Percentiles rank a stretch among this genome's conserved stretches.
phyloP scores from a whole-genome alignment of 2,329 filamentous ascomycete genomes.

The Colletotrichum australisinense region DNA sequence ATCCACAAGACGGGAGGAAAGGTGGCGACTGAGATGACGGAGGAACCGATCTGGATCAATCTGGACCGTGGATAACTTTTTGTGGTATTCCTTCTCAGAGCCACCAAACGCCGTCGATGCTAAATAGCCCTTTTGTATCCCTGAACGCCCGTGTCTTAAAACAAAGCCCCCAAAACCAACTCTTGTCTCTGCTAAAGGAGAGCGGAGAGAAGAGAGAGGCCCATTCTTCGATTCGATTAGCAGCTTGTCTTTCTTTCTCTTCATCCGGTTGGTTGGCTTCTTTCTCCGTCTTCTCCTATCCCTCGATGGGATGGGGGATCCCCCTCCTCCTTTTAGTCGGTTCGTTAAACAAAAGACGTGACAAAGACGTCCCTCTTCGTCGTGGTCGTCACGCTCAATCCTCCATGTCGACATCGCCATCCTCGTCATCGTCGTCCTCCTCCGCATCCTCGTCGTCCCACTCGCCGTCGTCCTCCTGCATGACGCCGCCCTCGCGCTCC shows the following conservation, averaged over 20 bases:
- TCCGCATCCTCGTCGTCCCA: conserved; percentile 35
- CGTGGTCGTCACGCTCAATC: conserved; percentile 36
- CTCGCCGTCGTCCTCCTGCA: conserved; percentile 37
- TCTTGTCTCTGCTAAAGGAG: not conserved
- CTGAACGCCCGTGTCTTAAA: conserved; percentile 27
- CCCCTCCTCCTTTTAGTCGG: not conserved
- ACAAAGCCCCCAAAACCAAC: not conserved
- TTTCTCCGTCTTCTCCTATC: not conserved
- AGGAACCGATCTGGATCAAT: conserved; percentile 19
- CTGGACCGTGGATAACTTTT: conserved; percentile 28
- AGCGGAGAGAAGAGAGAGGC: not conserved
- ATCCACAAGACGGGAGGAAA: not conserved
- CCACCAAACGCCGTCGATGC: conserved; percentile 36
- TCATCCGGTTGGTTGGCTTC: not conserved
- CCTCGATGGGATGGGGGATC: not conserved
- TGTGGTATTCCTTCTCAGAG: conserved; percentile 35
- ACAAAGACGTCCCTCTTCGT: not conserved
- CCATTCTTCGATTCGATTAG: conserved; percentile 32
- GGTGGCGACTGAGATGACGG: conserved; percentile 29
- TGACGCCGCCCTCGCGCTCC: conserved; percentile 37
- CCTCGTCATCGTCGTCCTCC: conserved; percentile 40
- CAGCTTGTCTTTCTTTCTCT: conserved; percentile 13
- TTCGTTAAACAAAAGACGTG: not conserved
- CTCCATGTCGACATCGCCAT: conserved; percentile 46
- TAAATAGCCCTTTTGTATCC: conserved; percentile 34